Conservation (phyloP, 306 rosid species). For the Pyrus betulifolia region DNA sequence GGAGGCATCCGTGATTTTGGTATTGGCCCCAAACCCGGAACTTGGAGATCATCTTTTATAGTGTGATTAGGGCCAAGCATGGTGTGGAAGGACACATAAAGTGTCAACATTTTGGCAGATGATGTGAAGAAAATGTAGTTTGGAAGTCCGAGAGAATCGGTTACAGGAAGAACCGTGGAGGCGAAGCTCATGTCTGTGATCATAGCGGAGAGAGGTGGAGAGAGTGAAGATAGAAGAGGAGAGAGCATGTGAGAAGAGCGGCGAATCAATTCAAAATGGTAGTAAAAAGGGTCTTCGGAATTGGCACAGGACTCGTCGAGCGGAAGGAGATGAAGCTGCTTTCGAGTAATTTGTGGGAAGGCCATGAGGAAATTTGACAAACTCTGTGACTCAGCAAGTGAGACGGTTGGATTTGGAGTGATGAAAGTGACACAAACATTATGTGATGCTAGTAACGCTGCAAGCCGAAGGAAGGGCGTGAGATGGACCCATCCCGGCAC, state of each 20-base stretch:
- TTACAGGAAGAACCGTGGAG: slow-evolving; percentile 12
- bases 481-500: slow-evolving; percentile 28
- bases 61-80: neutral
- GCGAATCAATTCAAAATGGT: slow-evolving; percentile 17
- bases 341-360: slow-evolving; percentile 17
- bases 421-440: slow-evolving; percentile 19
- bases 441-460: neutral
- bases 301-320: slow-evolving; percentile 3
- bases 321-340: slow-evolving; percentile 22
- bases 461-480: slow-evolving; percentile 19
- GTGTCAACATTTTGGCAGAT: slow-evolving; percentile 21
- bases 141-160: slow-evolving; percentile 13
- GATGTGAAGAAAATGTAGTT: slow-evolving; percentile 24
- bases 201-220: slow-evolving; percentile 22
- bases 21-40: slow-evolving; percentile 6
- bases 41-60: neutral
- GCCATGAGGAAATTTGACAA: slow-evolving; percentile 9
- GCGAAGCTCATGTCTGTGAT: slow-evolving; percentile 25
- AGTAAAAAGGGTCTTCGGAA: slow-evolving; percentile 23
- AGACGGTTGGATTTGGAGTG: slow-evolving; percentile 17
- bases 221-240: slow-evolving; percentile 16
- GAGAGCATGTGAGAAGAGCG: slow-evolving; percentile 19
- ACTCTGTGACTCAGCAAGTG: slow-evolving; percentile 13
- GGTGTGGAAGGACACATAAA: slow-evolving; percentile 15
- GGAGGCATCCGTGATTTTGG: slow-evolving; percentile 24